phyloP scores from a whole-genome alignment of 2,329 filamentous ascomycete genomes.

The Ceratocystiopsis brevicomis region DNA sequence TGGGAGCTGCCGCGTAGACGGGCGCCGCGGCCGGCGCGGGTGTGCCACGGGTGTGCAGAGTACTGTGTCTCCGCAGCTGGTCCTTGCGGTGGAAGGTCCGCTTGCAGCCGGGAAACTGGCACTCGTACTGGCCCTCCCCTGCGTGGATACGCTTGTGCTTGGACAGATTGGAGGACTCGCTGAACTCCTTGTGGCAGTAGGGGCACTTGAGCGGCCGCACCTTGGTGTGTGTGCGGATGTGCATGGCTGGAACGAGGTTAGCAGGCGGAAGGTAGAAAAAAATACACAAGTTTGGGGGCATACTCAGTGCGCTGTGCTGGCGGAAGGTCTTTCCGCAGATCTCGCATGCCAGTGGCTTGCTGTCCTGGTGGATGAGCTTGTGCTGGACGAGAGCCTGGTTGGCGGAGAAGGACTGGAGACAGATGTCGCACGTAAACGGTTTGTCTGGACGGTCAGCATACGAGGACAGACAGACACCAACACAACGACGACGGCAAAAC shows the following conservation, averaged over 20 bases:
- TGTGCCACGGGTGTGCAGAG: constrained; percentile 14
- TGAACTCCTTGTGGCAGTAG: constrained; percentile 37
- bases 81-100: constrained; percentile 41
- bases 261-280: not conserved
- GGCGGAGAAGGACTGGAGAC: constrained; percentile 40
- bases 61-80: constrained; percentile 37
- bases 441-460: constrained; percentile 26
- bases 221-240: constrained; percentile 46
- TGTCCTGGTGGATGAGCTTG: constrained; percentile 44
- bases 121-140: constrained; percentile 30
- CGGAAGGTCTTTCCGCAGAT: constrained; percentile 41
- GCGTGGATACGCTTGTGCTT: constrained; percentile 46
- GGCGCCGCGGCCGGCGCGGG: too few relatives aligned
- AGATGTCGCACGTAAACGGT: constrained; percentile 36
- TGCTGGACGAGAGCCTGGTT: constrained; percentile 51
- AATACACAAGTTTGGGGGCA: too few relatives aligned
- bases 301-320: constrained; percentile 48
- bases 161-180: constrained; percentile 46
- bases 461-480: too few relatives aligned
- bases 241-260: constrained; percentile 33
- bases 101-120: constrained; percentile 27
- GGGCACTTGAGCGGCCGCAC: constrained; percentile 42
- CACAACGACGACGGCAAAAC: not conserved
- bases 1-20: too few relatives aligned
- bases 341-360: constrained; percentile 41